These are phyloP conservation scores for Candida maris DNA, from an alignment of 805 yeast species.

Conservation along the genomic window DNA sequence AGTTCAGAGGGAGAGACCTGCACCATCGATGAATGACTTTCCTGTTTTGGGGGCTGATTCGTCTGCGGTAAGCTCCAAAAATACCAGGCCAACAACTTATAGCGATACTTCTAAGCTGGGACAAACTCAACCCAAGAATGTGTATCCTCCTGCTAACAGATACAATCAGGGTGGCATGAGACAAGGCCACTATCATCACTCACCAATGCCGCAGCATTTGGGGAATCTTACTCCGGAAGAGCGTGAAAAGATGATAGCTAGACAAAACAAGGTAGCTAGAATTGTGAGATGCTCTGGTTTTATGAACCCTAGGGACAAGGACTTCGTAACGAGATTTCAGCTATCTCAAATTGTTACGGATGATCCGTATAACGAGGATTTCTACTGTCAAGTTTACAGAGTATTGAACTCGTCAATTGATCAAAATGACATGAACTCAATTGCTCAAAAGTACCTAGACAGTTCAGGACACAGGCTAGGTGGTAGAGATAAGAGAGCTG, in stretches of 20 bases:
- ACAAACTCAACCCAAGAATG: slow-evolving; percentile 4
- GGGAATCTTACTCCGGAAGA: slow-evolving; percentile 65
- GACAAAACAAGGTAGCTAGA: slow-evolving; percentile 72
- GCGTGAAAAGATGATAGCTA: slow-evolving; percentile 57
- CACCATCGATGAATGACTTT: slow-evolving; percentile 3
- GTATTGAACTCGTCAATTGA: slow-evolving; percentile 60
- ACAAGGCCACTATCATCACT: slow-evolving; percentile 14
- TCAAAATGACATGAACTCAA: slow-evolving; percentile 63
- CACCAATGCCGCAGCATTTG: slow-evolving; percentile 30
- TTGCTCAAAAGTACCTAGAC: slow-evolving; percentile 88
- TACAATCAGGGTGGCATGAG: slow-evolving; percentile 4
- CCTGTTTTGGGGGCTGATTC: slow-evolving; percentile 1
- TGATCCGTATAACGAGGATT: slow-evolving; percentile 96
- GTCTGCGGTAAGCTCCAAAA: not conserved
- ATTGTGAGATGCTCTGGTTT: slow-evolving; percentile 84
- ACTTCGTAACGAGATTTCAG: slow-evolving; percentile 90
- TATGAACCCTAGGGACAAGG: slow-evolving; percentile 97
- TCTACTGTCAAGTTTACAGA: slow-evolving; percentile 89
- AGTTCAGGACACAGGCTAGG: slow-evolving; percentile 90
- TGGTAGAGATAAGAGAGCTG: slow-evolving; percentile 79
- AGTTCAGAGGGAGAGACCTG: slow-evolving; percentile 3
- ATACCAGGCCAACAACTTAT: not conserved
- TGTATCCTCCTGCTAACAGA: slow-evolving; percentile 8
- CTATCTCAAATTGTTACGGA: slow-evolving; percentile 93
- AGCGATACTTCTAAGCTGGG: not conserved